These are phyloP conservation scores for Candida palmyrensis DNA, from an alignment of 805 yeast genomes.

Conservation along the genomic window DNA sequence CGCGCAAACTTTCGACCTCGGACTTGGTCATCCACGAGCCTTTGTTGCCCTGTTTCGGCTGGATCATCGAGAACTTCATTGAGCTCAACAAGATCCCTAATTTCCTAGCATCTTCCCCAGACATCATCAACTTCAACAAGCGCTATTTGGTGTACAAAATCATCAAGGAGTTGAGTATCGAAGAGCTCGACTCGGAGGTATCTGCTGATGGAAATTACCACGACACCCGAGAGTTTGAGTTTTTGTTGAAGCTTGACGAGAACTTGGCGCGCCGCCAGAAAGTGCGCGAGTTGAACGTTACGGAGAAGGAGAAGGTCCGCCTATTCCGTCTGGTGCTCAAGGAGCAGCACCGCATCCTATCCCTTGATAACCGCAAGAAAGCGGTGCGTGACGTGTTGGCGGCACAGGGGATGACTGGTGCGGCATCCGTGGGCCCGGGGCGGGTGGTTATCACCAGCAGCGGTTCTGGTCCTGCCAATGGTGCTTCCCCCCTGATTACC, in stretches of 20 bases:
- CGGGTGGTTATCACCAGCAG: background rate
- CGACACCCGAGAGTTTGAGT: slow-evolving; percentile 44
- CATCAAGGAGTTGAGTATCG: slow-evolving; percentile 34
- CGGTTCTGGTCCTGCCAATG: slow-evolving; percentile 1
- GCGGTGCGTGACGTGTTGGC: slow-evolving; percentile 10
- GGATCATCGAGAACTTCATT: slow-evolving; percentile 77
- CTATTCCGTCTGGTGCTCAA: slow-evolving; percentile 26
- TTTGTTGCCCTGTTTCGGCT: slow-evolving; percentile 83
- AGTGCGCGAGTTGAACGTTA: slow-evolving; percentile 25
- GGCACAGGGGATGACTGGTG: background rate
- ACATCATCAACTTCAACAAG: slow-evolving; percentile 80
- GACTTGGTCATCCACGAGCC: slow-evolving; percentile 36
- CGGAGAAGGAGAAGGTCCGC: slow-evolving; percentile 19
- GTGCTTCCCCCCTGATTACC: slow-evolving; percentile 1
- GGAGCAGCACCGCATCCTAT: slow-evolving; percentile 28
- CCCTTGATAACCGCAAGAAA: slow-evolving; percentile 28
- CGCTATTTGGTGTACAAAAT: slow-evolving; percentile 35
- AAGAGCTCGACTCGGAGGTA: slow-evolving; percentile 23
- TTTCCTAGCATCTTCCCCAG: slow-evolving; percentile 59
- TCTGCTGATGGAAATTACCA: slow-evolving; percentile 18
- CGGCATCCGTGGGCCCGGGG: too few relatives aligned
- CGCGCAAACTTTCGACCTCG: slow-evolving; percentile 16
- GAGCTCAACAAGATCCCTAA: slow-evolving; percentile 66
- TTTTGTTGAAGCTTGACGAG: slow-evolving; percentile 45
- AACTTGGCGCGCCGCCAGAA: slow-evolving; percentile 25